Evolutionary conservation across 2,329 filamentous ascomycete species (phyloP).

Genomic region (Venturia pyrina): DNA sequence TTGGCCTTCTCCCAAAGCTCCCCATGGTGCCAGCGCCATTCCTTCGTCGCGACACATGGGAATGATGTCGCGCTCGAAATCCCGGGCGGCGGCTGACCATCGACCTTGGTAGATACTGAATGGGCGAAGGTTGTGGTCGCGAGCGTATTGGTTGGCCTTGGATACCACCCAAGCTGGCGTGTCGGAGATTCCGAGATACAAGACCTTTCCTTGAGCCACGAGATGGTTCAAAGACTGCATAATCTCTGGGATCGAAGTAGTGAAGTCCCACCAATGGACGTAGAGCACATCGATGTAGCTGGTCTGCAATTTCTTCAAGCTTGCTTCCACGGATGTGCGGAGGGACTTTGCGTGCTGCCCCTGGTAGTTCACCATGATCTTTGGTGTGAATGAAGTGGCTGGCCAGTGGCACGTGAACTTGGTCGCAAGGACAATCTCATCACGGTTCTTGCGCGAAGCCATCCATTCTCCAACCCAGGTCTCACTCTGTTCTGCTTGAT

Average conservation of each 20-base stretch:
- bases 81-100: constrained; percentile 52
- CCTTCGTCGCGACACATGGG: constrained; percentile 55
- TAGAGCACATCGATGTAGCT: constrained; percentile 26
- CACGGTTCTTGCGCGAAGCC: constrained; percentile 31
- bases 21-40: constrained; percentile 50
- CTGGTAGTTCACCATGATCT: constrained; percentile 31
- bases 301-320: constrained; percentile 32
- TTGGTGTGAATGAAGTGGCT: constrained; percentile 18
- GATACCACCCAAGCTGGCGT: constrained; percentile 32
- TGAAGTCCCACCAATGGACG: constrained; percentile 25
- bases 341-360: constrained; percentile 32
- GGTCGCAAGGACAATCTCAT: constrained; percentile 45
- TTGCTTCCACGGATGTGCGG: constrained; percentile 27
- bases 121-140: constrained; percentile 56
- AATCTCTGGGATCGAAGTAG: constrained; percentile 26
- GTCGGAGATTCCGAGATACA: constrained; percentile 29
- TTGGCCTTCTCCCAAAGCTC: constrained; percentile 34
- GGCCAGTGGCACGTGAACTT: constrained; percentile 38
- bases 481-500: constrained; percentile 40
- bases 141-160: constrained; percentile 48
- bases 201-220: constrained; percentile 27
- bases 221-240: constrained; percentile 29
- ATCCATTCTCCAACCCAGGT: constrained; percentile 43
- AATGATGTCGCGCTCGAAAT: constrained; percentile 61
- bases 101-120: constrained; percentile 61